These are phyloP conservation scores for Fallopia convolvulus DNA, from an alignment of 148 eudicot species.

Conservation along the genomic window DNA sequence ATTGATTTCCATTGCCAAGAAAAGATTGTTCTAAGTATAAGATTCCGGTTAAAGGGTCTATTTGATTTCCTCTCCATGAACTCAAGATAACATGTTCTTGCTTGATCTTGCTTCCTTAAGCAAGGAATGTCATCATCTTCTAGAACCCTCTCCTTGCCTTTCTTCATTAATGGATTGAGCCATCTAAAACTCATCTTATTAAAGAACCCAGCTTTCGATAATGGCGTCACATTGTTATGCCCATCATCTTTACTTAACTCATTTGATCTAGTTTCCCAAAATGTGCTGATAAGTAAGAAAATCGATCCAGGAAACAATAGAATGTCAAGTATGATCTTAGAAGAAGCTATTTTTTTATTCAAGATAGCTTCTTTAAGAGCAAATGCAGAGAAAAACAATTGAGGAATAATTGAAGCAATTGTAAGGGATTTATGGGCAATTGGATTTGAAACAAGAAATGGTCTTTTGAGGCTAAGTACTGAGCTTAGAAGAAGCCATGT, in stretches of 20 bases:
- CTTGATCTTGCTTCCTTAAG: conserved; percentile 29
- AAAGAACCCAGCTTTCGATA: conserved; percentile 32
- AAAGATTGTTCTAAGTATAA: conserved; percentile 25
- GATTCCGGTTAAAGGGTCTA: background rate
- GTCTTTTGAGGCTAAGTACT: conserved; percentile 13
- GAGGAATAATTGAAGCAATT: conserved; percentile 17
- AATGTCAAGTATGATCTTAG: conserved; percentile 18
- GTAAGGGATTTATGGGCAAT: conserved; percentile 10
- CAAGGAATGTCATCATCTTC: conserved; percentile 42
- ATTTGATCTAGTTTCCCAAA: background rate
- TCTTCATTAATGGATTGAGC: conserved; percentile 49
- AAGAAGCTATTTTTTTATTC: conserved; percentile 10
- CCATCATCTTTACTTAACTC: background rate
- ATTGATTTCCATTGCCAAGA: conserved; percentile 37
- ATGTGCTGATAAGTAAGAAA: conserved; percentile 15
- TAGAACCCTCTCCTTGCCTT: conserved; percentile 34
- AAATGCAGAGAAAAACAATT: conserved; percentile 15
- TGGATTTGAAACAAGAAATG: conserved; percentile 2
- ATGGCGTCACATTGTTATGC: conserved; percentile 25
- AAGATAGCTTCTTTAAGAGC: background rate
- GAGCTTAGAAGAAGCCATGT: conserved; percentile 24
- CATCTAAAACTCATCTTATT: conserved; percentile 56
- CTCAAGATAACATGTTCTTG: conserved; percentile 30
- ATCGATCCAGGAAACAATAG: conserved; percentile 23
- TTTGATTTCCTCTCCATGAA: conserved; percentile 28